A percentile compares a stretch with the other conserved stretches of the same genome.
These are phyloP conservation scores for Olyra latifolia DNA, from an alignment of 176 grass and related monocot genomes.

Conservation along the genomic window DNA sequence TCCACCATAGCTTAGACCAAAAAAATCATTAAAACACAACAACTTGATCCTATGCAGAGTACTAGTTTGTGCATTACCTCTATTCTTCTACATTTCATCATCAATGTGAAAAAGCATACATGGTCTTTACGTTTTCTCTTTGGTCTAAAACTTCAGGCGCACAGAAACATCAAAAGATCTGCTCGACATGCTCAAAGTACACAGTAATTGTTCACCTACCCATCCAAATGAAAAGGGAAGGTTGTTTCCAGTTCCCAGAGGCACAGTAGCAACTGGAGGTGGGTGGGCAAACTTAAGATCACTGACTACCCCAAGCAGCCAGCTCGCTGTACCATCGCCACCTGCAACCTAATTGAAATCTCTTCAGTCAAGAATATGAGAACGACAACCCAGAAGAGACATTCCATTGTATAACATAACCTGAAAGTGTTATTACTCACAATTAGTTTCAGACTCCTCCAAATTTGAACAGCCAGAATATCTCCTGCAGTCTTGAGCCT, in stretches of 20 bases:
- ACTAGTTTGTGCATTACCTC: background rate
- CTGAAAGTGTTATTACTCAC: constrained; percentile 53
- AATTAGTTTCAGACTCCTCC: constrained; percentile 74
- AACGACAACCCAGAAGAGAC: constrained; percentile 1
- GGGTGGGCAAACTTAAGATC: constrained; percentile 78
- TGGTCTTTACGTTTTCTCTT: background rate
- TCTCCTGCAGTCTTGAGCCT: constrained; percentile 61
- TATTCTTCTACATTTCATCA: background rate
- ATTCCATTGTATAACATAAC: constrained; percentile 16
- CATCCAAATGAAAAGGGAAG: constrained; percentile 96
- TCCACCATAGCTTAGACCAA: background rate
- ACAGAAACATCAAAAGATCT: background rate
- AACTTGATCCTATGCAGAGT: background rate
- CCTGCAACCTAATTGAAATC: constrained; percentile 81
- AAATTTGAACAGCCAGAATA: constrained; percentile 60
- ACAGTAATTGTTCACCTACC: constrained; percentile 45
- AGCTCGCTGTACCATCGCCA: constrained; percentile 94
- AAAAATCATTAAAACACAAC: background rate
- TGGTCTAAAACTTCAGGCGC: background rate
- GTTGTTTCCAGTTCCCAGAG: constrained; percentile 96
- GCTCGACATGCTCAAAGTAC: constrained; percentile 1
- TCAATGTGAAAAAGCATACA: constrained; percentile 8
- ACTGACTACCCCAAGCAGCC: constrained; percentile 90
- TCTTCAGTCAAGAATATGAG: constrained; percentile 23
- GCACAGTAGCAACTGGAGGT: constrained; percentile 84